A percentile compares a stretch with the other conserved stretches of the same genome.
These are phyloP conservation scores for Ilex paraguariensis DNA, from an alignment of 305 asterid species.

Conservation along the genomic window DNA sequence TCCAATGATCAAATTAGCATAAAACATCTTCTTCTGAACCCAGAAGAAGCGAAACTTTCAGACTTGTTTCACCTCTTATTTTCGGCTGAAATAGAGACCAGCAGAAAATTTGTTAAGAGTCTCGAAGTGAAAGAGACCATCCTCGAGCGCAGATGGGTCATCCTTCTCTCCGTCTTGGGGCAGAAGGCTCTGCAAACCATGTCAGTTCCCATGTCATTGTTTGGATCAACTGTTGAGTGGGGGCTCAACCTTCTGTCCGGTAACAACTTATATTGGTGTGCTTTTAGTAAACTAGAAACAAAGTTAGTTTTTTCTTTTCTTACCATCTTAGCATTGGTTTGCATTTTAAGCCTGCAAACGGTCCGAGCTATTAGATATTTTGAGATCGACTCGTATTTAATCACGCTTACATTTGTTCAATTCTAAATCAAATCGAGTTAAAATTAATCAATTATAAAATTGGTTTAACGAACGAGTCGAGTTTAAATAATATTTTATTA, in stretches of 20 bases:
- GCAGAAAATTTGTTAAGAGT: conserved; percentile 25
- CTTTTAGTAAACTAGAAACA: conserved; percentile 28
- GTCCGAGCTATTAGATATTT: no score
- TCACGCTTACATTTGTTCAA: no score
- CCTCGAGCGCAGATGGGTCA: conserved; percentile 16
- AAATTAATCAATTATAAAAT: no score
- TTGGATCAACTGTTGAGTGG: conserved; percentile 36
- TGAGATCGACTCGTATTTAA: no score
- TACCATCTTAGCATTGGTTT: no score
- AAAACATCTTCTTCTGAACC: conserved; percentile 28
- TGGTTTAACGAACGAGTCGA: no score
- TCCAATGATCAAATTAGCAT: conserved; percentile 9
- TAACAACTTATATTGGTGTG: conserved; percentile 10
- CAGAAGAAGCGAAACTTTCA: conserved; percentile 25
- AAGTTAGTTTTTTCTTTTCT: conserved; percentile 25
- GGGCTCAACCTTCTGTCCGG: conserved; percentile 35
- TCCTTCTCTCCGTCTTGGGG: conserved; percentile 23
- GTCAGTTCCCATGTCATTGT: conserved; percentile 10
- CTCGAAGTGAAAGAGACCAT: conserved; percentile 12
- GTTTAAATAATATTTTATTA: no score
- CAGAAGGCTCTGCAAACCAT: conserved; percentile 26
- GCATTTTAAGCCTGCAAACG: neutral
- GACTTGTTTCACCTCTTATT: conserved; percentile 27
- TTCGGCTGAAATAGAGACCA: conserved; percentile 21
- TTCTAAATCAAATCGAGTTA: no score